Evolutionary conservation across 2,329 filamentous ascomycete species (phyloP), one percentile per base, ranked within the genome.

Genomic region (Hortaea sp.): DNA sequence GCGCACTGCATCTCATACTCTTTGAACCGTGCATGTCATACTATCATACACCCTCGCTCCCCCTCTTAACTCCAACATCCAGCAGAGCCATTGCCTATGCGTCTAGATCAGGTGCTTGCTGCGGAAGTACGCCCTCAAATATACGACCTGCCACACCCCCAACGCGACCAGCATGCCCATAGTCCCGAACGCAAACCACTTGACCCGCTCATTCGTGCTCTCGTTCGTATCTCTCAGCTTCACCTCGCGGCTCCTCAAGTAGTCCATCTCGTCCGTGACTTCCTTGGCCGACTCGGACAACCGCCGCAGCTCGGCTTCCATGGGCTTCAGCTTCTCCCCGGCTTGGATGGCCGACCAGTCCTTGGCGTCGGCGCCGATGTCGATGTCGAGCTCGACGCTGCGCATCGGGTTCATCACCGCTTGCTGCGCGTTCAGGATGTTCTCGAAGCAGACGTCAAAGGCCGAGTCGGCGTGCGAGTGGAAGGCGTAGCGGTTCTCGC

Each of bases 171-270:
- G 73, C 75, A 95, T 83, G 52, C 88, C 84, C 72, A 95, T 97
- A 29, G 90, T 97, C 55, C 82, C 81, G 66, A 95, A 82, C 42
- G 90, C 90, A 69, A 98, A 98, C 88, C 88, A 97, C 76, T 97
- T 98, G 62, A 98, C 92, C 49, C 92, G 81, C 71, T 85, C 92
- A 72, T 98, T 98, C 56, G 92, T 98, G 76, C 90, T 97, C 82
- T 98, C 92, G 69, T 98, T 98, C 58, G 92, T 98, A 72, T 98
- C 90, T 66, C 92, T 78, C 59, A 98, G 78, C 75, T 88, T 94
- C 78, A 95, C 88, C 76, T 98, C 92, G 59, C 92, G 80, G 35
- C 69, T 61, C 55, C 92, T 80, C 59, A 98, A 79, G 71, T 97
- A 98, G 55, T 97, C 90, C 90, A 98, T 94, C 76, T 97, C 90